Evolutionary conservation across 129 eudicot genomes (phyloP).

Genomic region (Pseudognaphalium luteoalbum): DNA sequence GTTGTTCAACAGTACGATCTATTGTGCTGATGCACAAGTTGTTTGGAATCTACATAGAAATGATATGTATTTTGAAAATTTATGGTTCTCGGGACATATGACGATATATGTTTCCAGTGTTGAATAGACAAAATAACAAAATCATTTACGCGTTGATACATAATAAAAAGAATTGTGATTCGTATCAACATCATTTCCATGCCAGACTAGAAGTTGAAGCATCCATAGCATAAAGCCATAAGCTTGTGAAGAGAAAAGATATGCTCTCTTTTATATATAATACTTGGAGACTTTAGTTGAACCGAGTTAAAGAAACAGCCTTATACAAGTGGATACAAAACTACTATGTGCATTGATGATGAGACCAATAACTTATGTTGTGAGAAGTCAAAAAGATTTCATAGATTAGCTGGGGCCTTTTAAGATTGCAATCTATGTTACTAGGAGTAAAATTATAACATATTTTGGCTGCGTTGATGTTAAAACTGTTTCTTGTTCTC

Average conservation of each 20-base stretch:
- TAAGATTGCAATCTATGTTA: neutral
- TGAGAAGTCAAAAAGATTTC: conserved; percentile 2
- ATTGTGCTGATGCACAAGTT: neutral
- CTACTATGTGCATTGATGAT: conserved; percentile 20
- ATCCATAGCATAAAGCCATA: neutral
- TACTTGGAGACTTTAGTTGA: conserved; percentile 1
- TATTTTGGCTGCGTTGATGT: conserved; percentile 10
- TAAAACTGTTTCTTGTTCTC: neutral
- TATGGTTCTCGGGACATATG: too few relatives aligned
- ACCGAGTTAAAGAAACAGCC: neutral
- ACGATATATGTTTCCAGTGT: neutral
- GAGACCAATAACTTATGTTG: neutral
- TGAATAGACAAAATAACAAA: neutral
- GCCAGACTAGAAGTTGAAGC: neutral
- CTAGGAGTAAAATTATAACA: neutral
- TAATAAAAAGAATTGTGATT: neutral
- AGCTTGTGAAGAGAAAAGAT: conserved; percentile 3
- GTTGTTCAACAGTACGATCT: neutral
- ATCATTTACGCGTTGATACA: neutral
- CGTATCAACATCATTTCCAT: neutral
- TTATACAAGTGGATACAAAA: neutral
- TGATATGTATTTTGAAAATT: neutral
- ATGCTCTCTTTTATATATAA: neutral
- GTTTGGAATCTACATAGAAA: neutral
- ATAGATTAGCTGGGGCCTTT: neutral